A percentile compares a stretch with the other conserved stretches of the same genome.
Evolutionary conservation across 2,329 filamentous ascomycete genomes (phyloP).

Genomic region (Fusarium decemcellulare): DNA sequence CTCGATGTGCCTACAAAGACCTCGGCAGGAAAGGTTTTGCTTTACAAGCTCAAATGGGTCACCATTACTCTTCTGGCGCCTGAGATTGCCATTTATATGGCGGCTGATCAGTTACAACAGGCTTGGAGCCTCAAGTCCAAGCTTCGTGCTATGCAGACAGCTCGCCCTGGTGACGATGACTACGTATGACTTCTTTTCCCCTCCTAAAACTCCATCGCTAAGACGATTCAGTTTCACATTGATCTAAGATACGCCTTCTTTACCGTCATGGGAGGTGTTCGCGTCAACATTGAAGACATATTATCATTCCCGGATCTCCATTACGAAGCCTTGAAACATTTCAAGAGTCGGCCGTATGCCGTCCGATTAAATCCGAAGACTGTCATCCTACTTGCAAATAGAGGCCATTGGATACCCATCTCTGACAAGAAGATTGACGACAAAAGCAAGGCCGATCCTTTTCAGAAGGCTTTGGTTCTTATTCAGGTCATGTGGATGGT

Average conservation of each 20-base stretch:
- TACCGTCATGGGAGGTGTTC: slow-evolving; percentile 49
- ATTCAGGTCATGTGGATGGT: slow-evolving; percentile 58
- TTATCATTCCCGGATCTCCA: slow-evolving; percentile 13
- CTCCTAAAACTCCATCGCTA: background rate
- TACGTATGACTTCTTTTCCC: background rate
- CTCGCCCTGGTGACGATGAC: background rate
- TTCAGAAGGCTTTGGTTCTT: slow-evolving; percentile 54
- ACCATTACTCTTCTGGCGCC: slow-evolving; percentile 49
- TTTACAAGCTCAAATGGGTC: slow-evolving; percentile 48
- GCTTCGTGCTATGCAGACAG: background rate
- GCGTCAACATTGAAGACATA: slow-evolving; percentile 25
- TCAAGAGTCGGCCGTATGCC: slow-evolving; percentile 16
- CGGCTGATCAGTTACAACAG: slow-evolving; percentile 34
- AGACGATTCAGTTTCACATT: slow-evolving; percentile 11
- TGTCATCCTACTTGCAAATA: slow-evolving; percentile 15
- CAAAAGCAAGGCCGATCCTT: slow-evolving; percentile 54
- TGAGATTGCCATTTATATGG: slow-evolving; percentile 49
- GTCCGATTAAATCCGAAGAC: slow-evolving; percentile 8
- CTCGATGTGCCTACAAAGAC: slow-evolving; percentile 51
- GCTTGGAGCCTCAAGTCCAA: slow-evolving; percentile 16
- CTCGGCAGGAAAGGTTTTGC: slow-evolving; percentile 11
- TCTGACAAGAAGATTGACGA: slow-evolving; percentile 47
- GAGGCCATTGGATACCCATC: slow-evolving; percentile 20
- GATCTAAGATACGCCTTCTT: slow-evolving; percentile 47
- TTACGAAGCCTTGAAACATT: background rate